A percentile compares a stretch with the other conserved stretches of the same genome.
Conservation (phyloP, 1,139 yeast species). For the Hansenula sp. region DNA sequence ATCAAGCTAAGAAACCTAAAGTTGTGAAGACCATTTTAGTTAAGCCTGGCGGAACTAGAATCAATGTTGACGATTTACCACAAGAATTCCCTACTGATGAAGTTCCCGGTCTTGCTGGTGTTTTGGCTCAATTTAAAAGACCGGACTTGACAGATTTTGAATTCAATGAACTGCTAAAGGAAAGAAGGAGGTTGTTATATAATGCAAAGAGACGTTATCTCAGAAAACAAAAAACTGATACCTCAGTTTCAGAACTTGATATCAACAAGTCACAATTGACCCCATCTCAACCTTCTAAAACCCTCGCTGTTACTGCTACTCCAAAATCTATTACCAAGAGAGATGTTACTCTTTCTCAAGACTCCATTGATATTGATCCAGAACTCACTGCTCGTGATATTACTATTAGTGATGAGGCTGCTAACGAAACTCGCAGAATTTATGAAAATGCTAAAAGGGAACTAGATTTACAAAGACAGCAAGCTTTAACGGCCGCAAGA, state of each 20-base stretch:
- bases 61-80: neutral
- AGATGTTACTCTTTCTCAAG: neutral
- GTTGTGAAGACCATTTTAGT: neutral
- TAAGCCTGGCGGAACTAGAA: neutral
- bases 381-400: neutral
- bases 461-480: constrained; percentile 6
- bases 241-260: neutral
- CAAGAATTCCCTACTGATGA: constrained; percentile 1
- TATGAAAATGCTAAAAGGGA: constrained; percentile 12
- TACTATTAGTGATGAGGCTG: constrained; percentile 1
- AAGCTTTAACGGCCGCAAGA: neutral
- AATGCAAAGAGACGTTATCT: constrained; percentile 14
- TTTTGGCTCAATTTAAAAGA: constrained; percentile 2
- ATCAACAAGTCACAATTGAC: too few relatives aligned
- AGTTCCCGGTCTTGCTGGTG: neutral
- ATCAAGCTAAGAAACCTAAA: neutral
- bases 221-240: constrained; percentile 2
- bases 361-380: neutral
- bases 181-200: constrained; percentile 10
- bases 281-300: too few relatives aligned
- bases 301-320: neutral
- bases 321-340: neutral
- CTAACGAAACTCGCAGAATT: constrained; percentile 6
- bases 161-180: constrained; percentile 1
- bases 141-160: constrained; percentile 2